phyloP scores from a whole-genome alignment of 2,329 filamentous ascomycete species.

The Corinectria fuckeliana region DNA sequence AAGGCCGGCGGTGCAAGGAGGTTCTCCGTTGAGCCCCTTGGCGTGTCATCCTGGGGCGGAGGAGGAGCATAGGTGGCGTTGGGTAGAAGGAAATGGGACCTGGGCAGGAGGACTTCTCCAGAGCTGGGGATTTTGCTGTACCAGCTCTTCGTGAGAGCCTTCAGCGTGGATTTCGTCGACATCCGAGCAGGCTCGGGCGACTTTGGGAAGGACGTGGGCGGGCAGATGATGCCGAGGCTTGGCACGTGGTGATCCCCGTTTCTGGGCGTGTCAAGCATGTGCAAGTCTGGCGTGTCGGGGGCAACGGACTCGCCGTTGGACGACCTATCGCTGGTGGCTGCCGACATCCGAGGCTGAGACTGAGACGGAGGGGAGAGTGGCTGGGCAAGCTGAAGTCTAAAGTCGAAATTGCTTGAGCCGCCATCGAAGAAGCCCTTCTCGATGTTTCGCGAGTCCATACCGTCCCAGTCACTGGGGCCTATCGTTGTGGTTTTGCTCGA shows the following conservation, averaged over 20 bases:
- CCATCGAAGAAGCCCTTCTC: constrained; percentile 26
- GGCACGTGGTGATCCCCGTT: constrained; percentile 10
- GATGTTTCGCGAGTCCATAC: constrained; percentile 16
- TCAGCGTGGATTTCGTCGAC: constrained; percentile 30
- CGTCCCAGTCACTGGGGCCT: constrained; percentile 52
- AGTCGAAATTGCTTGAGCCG: constrained; percentile 22
- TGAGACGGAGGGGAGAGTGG: constrained; percentile 11
- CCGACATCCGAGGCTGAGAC: too few species aligned
- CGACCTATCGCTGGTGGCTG: too few species aligned
- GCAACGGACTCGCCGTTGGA: background rate
- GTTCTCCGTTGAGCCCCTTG: constrained; percentile 13
- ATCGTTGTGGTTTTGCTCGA: constrained; percentile 66
- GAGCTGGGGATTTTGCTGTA: constrained; percentile 36
- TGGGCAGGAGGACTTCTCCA: constrained; percentile 34
- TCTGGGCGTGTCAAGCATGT: constrained; percentile 1
- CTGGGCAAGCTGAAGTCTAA: constrained; percentile 19
- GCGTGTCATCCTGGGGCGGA: constrained; percentile 14
- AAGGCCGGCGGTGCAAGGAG: constrained; percentile 52
- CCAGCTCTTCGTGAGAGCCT: constrained; percentile 35
- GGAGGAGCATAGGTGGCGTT: constrained; percentile 53
- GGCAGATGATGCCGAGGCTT: constrained; percentile 31
- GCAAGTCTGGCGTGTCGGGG: constrained; percentile 10
- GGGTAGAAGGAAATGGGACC: constrained; percentile 49
- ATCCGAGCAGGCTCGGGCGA: constrained; percentile 25
- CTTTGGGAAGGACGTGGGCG: constrained; percentile 23